A percentile compares a stretch with the other conserved stretches of the same genome.
These are phyloP conservation scores for Anacardium occidentale DNA, from an alignment of 345 rosid genomes.

Conservation along the genomic window DNA sequence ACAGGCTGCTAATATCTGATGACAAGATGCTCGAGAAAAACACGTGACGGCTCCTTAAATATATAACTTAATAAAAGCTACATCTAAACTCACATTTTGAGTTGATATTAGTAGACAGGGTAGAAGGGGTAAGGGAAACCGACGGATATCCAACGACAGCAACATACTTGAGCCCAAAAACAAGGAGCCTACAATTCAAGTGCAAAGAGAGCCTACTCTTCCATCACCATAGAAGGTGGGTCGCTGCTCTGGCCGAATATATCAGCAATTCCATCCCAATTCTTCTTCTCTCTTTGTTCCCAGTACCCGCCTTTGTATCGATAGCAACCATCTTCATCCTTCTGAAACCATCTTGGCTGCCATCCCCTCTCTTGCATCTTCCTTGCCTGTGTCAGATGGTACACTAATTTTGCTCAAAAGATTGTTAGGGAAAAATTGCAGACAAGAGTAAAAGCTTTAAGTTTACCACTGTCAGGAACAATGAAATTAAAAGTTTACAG, in stretches of 20 bases:
- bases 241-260: constrained; percentile 69
- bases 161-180: constrained; percentile 3
- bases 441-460: neutral
- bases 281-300: constrained; percentile 75
- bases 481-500: neutral
- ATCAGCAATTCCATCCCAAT: constrained; percentile 68
- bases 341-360: constrained; percentile 92
- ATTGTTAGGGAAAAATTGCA: neutral
- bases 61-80: constrained; percentile 11
- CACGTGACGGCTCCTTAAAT: neutral
- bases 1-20: neutral
- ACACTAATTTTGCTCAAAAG: neutral
- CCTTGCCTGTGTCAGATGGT: constrained; percentile 70
- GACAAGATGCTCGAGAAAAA: neutral
- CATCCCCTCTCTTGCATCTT: constrained; percentile 96
- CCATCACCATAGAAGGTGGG: constrained; percentile 29
- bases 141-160: neutral
- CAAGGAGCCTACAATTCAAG: neutral
- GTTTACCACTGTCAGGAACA: neutral
- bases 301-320: constrained; percentile 83
- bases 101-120: neutral
- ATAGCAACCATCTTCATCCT: constrained; percentile 87
- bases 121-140: neutral
- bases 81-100: constrained; percentile 7
- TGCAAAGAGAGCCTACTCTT: constrained; percentile 30